Evolutionary conservation across 768 basidiomycete species (phyloP).

Genomic region (Hypholoma fasciculare): DNA sequence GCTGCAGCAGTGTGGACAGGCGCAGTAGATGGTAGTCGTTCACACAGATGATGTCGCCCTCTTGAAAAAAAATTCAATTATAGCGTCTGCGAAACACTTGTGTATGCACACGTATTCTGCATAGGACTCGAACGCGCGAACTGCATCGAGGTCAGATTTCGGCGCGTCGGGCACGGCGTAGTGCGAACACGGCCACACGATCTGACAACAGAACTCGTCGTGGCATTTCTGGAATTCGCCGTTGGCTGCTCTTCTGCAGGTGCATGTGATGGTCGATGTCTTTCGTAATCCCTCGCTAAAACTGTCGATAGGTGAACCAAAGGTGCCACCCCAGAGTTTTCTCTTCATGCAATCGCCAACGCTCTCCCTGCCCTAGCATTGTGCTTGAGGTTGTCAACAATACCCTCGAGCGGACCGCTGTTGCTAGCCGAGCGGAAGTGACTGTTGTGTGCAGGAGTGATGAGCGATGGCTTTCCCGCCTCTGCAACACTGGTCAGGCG

Average conservation of each 20-base stretch:
- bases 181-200: constrained; percentile 86
- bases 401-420: constrained; percentile 56
- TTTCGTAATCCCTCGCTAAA: constrained; percentile 56
- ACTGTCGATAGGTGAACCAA: constrained; percentile 69
- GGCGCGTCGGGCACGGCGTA: constrained; percentile 88
- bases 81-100: constrained; percentile 83
- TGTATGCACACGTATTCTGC: constrained; percentile 90
- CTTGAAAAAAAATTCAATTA: constrained; percentile 76
- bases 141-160: constrained; percentile 67
- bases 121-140: constrained; percentile 80
- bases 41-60: constrained; percentile 90
- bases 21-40: constrained; percentile 98
- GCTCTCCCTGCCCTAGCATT: constrained; percentile 55
- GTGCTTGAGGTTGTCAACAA: constrained; percentile 76
- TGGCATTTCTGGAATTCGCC: constrained; percentile 78
- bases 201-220: constrained; percentile 86
- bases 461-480: constrained; percentile 18
- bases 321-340: constrained; percentile 67
- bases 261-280: constrained; percentile 57
- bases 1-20: constrained; percentile 82
- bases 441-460: constrained; percentile 9
- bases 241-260: constrained; percentile 41
- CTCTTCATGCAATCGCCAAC: constrained; percentile 53
- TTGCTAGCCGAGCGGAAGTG: constrained; percentile 25
- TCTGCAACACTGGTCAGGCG: constrained; percentile 16